Base-by-base conservation (phyloP, 495 filamentous ascomycete species). In the Penicillium coprophilum region DNA sequence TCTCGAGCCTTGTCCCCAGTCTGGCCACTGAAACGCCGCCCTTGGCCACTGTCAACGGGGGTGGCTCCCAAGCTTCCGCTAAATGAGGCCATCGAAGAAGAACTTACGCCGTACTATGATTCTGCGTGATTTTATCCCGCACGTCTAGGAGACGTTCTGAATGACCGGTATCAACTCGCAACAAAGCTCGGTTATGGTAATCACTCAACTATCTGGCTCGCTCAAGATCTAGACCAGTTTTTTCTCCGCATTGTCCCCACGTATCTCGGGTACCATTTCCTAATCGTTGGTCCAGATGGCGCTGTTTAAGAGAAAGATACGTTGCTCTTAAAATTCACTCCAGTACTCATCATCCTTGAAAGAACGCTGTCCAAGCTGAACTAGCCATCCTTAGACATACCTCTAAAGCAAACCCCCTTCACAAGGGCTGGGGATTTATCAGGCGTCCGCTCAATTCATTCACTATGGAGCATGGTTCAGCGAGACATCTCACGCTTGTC, bases 161-260 rank as follows among this genome's bases (percentile, higher is more conserved):
- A 70, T 41, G 51, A 59, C 44, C 50, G 67, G 46, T 77, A 76
- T 55, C 68, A 74, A 61, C 54, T 75, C 24, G 50, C 67, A 17
- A 61, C 67, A 6, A 77, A 76, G 55, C 57, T 78, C 55, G 75
- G 73, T 36, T 74, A 69, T 47, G 70, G 73, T 9, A 63, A 43
- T 13, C 58, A 60, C 56, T 74, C 68, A 23, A 74, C 69, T 31
- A 59, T 73, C 21, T 75, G 72, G 72, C 64, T 76, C 36, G 69
- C 67, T n/a, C 66, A 61, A n/a, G 71, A 78, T 67, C 65, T 76
- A 3, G 46, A 68, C 53, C 55, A 63, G 65, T 68, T 64, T 51
- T 53, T 63, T 12, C 46, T 46, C 17, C n/a, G 32, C 17, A 30
- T 48, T 34, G 10, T 20, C 30, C 1, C 45, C 1, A 17, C 10